These are phyloP conservation scores for Ceratocystis cubensis DNA, from an alignment of 2,329 filamentous ascomycete genomes.

Conservation along the genomic window DNA sequence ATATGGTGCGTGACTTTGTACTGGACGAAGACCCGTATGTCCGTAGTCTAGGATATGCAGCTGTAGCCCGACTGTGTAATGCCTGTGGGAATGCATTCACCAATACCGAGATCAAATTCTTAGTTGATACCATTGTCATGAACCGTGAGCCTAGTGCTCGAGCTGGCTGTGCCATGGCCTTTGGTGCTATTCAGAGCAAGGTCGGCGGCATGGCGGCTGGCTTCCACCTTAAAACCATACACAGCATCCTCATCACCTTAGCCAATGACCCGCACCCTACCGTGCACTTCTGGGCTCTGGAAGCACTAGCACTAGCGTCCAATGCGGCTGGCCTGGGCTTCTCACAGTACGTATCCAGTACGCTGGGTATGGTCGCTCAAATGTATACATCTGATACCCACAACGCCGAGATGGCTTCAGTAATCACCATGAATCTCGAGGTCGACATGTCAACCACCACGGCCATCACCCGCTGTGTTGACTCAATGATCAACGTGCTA, in stretches of 20 bases:
- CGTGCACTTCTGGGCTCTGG: conserved; percentile 92
- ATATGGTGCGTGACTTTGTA: conserved; percentile 59
- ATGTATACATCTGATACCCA: conserved; percentile 87
- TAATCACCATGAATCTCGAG: conserved; percentile 82
- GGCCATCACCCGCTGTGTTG: conserved; percentile 74
- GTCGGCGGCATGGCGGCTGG: conserved; percentile 96
- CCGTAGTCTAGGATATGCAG: conserved; percentile 71
- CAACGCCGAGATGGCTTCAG: conserved; percentile 66
- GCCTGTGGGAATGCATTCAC: conserved; percentile 79
- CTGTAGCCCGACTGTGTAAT: conserved; percentile 73
- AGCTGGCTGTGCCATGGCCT: conserved; percentile 84
- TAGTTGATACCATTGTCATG: conserved; percentile 86
- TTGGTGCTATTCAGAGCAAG: conserved; percentile 87
- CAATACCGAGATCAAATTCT: conserved; percentile 73
- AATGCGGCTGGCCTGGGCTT: conserved; percentile 90
- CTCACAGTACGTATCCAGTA: conserved; percentile 77
- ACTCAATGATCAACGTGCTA: conserved; percentile 92
- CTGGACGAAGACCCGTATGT: conserved; percentile 76
- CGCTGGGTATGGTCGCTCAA: conserved; percentile 85
- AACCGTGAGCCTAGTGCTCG: conserved; percentile 88
- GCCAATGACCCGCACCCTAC: conserved; percentile 90
- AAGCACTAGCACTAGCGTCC: conserved; percentile 72
- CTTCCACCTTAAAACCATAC: conserved; percentile 89
- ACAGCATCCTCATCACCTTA: conserved; percentile 96
- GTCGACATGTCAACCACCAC: conserved; percentile 70